Conservation (phyloP, 2,329 filamentous ascomycete genomes). For the Pestalotiopsis sp. region DNA sequence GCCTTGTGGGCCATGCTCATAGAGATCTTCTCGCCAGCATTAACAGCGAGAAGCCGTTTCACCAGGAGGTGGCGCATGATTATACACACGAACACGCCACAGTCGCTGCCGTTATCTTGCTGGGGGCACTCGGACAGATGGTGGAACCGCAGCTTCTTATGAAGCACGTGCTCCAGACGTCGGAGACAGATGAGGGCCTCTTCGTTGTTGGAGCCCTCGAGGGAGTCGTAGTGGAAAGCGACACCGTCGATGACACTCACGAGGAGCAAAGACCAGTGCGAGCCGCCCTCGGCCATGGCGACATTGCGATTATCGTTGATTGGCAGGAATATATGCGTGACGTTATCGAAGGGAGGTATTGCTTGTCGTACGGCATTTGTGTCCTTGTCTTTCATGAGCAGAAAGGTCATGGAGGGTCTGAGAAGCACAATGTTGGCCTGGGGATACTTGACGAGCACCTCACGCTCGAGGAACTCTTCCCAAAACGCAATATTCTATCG, state of each 20-base stretch:
- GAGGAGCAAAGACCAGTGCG: constrained; percentile 92
- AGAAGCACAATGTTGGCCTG: constrained; percentile 88
- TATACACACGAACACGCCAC: constrained; percentile 93
- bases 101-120: constrained; percentile 91
- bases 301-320: constrained; percentile 87
- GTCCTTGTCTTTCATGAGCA: constrained; percentile 77
- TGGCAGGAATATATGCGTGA: constrained; percentile 93
- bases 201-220: constrained; percentile 73
- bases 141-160: constrained; percentile 71
- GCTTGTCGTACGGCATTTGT: constrained; percentile 62
- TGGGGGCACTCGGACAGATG: constrained; percentile 85
- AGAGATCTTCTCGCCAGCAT: constrained; percentile 82
- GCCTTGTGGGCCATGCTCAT: constrained; percentile 91
- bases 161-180: constrained; percentile 72
- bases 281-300: constrained; percentile 81
- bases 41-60: constrained; percentile 78
- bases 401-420: constrained; percentile 88
- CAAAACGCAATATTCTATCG: constrained; percentile 89
- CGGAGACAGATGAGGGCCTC: constrained; percentile 72
- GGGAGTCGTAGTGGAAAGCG: constrained; percentile 95
- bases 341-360: constrained; percentile 77
- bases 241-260: constrained; percentile 87
- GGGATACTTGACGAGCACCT: constrained; percentile 79
- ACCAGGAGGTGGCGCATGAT: constrained; percentile 93
- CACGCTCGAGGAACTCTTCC: constrained; percentile 95